Evolutionary conservation across 805 yeast genomes (phyloP).

Genomic region (Hanseniaspora thailandica): DNA sequence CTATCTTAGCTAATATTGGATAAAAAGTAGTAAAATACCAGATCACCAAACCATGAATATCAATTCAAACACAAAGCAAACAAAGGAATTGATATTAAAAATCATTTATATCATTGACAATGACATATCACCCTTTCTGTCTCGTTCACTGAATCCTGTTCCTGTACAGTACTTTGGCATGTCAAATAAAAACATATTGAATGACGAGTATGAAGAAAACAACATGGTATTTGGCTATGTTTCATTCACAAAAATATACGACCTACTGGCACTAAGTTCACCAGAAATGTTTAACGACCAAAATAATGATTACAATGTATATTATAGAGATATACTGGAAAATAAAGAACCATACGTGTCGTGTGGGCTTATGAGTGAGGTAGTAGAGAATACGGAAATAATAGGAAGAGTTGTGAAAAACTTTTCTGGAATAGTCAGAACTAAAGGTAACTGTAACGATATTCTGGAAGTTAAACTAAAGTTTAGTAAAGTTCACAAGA

Average conservation of each 20-base stretch:
- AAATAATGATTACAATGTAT: slow-evolving; percentile 25
- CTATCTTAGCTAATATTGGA: too few relatives aligned
- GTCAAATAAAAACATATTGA: background rate
- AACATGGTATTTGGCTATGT: slow-evolving; percentile 25
- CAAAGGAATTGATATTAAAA: slow-evolving; percentile 24
- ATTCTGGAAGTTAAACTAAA: slow-evolving; percentile 28
- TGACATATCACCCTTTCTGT: slow-evolving; percentile 24
- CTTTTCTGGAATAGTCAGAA: slow-evolving; percentile 26
- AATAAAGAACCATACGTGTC: slow-evolving; percentile 29
- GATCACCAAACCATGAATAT: background rate
- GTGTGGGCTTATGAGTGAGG: slow-evolving; percentile 27
- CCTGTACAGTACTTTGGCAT: slow-evolving; percentile 21
- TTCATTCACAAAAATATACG: slow-evolving; percentile 21
- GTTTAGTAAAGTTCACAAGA: slow-evolving; percentile 23
- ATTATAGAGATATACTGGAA: slow-evolving; percentile 28
- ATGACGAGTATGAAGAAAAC: background rate
- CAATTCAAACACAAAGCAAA: background rate
- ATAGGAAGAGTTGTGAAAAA: slow-evolving; percentile 30
- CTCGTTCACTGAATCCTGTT: slow-evolving; percentile 25
- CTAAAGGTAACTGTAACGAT: slow-evolving; percentile 18
- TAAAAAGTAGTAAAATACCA: too few relatives aligned
- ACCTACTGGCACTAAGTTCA: slow-evolving; percentile 26
- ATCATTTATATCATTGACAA: slow-evolving; percentile 27
- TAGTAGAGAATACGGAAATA: slow-evolving; percentile 22
- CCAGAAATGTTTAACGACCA: slow-evolving; percentile 24